A percentile compares a stretch with the other conserved stretches of the same genome.
These are phyloP conservation scores for Nicotiana otophora DNA, from an alignment of 257 asterid species.

Conservation along the genomic window DNA sequence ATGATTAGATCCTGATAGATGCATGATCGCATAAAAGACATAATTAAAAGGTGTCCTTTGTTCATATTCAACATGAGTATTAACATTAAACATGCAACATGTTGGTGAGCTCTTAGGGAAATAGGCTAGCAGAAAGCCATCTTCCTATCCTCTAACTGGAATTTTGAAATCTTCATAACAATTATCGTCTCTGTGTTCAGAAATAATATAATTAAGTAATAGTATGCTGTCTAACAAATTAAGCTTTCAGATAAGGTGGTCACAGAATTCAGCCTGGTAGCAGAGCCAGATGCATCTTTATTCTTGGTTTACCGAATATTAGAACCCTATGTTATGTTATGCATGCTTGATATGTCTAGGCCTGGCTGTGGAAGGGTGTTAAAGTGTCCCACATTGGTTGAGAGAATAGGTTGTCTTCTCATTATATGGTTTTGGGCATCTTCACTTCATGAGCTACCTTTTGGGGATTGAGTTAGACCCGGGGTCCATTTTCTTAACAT, in stretches of 20 bases:
- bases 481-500: not conserved
- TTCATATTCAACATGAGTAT: not conserved
- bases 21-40: not conserved
- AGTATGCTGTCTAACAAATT: not conserved
- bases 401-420: not conserved
- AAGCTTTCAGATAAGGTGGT: not conserved
- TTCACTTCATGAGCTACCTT: not conserved
- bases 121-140: not conserved
- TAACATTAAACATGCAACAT: not conserved
- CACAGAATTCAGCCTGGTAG: not conserved
- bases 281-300: not conserved
- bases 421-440: not conserved
- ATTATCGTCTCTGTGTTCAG: not conserved
- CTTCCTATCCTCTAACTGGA: not conserved
- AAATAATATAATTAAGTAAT: not conserved
- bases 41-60: not conserved
- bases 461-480: not conserved
- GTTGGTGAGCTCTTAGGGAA: not conserved
- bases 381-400: not conserved
- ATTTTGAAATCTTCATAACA: not conserved
- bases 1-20: not conserved
- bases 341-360: not conserved
- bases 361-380: not conserved
- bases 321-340: not conserved
- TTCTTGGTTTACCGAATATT: not conserved